Evolutionary conservation across 164 flowering plant species (phyloP), one percentile per base, ranked within the genome.

Genomic region (Vitis amurensis): DNA sequence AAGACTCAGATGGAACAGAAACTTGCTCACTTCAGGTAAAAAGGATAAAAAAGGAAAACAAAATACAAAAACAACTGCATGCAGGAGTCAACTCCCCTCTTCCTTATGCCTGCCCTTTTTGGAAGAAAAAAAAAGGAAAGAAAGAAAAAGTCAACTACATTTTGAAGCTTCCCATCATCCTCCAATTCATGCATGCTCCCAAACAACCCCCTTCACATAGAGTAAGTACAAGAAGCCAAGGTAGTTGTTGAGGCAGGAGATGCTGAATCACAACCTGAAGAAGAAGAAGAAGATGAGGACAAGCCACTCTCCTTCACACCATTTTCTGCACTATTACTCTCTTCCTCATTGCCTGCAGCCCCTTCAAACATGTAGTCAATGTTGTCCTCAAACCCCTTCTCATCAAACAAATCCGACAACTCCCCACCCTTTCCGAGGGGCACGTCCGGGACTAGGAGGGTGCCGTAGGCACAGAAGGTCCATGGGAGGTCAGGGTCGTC

Each of bases 351-450:
- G 9, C 57, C 73, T 23, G 17, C 52, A 14, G 53, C 78, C 12
- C 59, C 71, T 3, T 74, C 86, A 50, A 89, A 87, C 0, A 86
- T 69, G 70, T 75, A 64, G 57, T 81, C 89, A 47, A 89, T 85
- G 75, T 84, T 74, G 2, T 88, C 90, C 66, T 86, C 85, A 30
- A 89, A 86, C 1, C 81, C 87, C 0, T 27, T 14, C 11, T 71
- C 78, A 47, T 64, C 71, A 14, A 85, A 78, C 76, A 86, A 60
- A 23, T 85, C 85, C 50, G 77, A 68, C 2, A 81, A 29, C n/a
- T 80, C 88, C 6, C 71, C 65, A 2, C 85, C 8, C 30, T 76
- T 69, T 2, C 71, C 84, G 9, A 85, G 37, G 30, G 74, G 74
- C 16, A 76, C 50, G 47, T 85, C 80, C 0, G 87, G 74, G 19